Evolutionary conservation across 345 rosid genomes (phyloP), one percentile per base, ranked within the genome.

Genomic region (Euphorbia pulcherrima): DNA sequence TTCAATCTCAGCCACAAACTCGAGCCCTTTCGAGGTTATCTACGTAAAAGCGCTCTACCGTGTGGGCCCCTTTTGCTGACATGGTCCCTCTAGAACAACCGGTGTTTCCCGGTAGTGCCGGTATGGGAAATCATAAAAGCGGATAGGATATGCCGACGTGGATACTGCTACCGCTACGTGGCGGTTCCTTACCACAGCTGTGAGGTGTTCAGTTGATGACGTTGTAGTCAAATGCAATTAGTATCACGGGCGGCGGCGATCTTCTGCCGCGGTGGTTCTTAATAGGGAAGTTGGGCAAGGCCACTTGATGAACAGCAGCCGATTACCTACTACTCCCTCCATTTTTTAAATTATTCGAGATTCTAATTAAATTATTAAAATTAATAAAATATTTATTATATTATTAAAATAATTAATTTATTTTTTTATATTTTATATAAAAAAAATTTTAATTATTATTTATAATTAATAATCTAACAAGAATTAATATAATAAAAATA

Each of bases 1-100:
- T 53, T 62, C 4, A 67, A 40, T 67, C 56, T 60, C 76, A 35
- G 53, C 76, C 76, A 73, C 76, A 73, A 73, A 67, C 56, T 52
- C 76, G 12, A 16, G 26, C 7, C 46, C 14, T 24, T 5, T 1
- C 41, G 54, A 41, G 71, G 75, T n/a, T 26, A 57, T 6, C 5
- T 60, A 8, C 68, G 76, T 61, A 41, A 67, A 29, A 60, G 62
- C 72, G 48, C n/a, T 29, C 39, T 46, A 47, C 21, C 17, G 0
- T 2, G 37, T 40, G 71, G 76, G 29, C 50, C 65, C 59, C 5
- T 8, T 1, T 5, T 26, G 3, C 1, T 65, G 54, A 65, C 54
- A 65, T 72, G 75, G 60, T 68, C 9, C 52, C 46, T 37, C n/a
- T 20, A 0, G 2, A 50, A 50, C 14, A 12, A 59, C 54, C 67